Conservation (phyloP, 2,329 filamentous ascomycete species). For the Fusarium sulawesiense region DNA sequence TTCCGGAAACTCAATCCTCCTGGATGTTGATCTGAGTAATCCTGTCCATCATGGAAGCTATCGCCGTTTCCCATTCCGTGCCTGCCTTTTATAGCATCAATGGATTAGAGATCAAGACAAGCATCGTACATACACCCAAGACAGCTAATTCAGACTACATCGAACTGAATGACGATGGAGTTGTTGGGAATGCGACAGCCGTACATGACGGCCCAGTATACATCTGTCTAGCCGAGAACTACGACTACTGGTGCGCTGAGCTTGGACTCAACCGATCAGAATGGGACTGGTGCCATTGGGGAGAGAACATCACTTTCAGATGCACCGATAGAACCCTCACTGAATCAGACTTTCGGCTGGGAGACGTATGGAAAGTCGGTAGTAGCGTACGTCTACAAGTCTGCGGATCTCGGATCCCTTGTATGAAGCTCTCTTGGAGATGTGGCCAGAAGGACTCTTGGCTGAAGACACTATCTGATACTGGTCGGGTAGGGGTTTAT, state of each 20-base stretch:
- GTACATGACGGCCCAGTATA: conserved; percentile 18
- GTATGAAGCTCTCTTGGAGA: conserved; percentile 20
- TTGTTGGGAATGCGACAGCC: conserved; percentile 4
- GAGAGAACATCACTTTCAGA: conserved; percentile 14
- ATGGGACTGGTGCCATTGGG: conserved; percentile 25
- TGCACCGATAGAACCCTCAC: background rate
- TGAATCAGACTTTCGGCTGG: conserved; percentile 7
- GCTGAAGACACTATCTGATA: conserved; percentile 7
- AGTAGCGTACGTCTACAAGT: conserved; percentile 10
- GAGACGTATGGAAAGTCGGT: conserved; percentile 14
- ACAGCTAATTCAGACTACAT: background rate
- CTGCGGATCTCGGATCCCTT: conserved; percentile 12
- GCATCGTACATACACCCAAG: conserved; percentile 6
- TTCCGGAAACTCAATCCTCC: background rate
- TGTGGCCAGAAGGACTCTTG: conserved; percentile 18
- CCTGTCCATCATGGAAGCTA: background rate
- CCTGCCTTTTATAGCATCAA: conserved; percentile 1
- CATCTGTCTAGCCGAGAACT: conserved; percentile 18
- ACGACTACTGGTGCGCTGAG: conserved; percentile 15
- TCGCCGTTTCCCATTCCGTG: conserved; percentile 5
- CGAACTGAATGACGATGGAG: background rate
- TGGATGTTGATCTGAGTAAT: too few relatives aligned
- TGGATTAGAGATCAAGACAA: conserved; percentile 10
- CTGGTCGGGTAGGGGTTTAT: background rate
- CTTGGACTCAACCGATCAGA: conserved; percentile 1